Evolutionary conservation across 2,329 filamentous ascomycete species (phyloP).

Genomic region (Dactylellina parvicollis): DNA sequence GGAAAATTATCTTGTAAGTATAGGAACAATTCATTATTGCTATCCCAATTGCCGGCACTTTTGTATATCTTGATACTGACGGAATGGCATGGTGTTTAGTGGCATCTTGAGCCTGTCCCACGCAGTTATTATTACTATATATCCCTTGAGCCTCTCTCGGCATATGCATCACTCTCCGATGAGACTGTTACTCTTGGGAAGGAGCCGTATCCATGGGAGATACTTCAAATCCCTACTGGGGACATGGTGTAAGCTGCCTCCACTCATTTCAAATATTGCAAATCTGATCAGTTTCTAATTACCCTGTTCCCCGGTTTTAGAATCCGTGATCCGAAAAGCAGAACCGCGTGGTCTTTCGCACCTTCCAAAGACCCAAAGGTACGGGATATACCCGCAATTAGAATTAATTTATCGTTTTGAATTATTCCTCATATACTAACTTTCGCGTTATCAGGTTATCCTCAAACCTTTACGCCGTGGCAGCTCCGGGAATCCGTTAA

Average conservation of each 20-base stretch:
- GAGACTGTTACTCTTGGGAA: conserved; percentile 5
- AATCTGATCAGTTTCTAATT: too few relatives aligned
- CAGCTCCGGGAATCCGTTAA: neutral
- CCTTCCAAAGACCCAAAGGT: conserved; percentile 9
- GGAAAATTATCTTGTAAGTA: conserved; percentile 9
- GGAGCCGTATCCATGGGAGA: conserved; percentile 17
- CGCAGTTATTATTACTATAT: conserved; percentile 1
- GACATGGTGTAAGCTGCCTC: conserved; percentile 11
- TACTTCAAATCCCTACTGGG: conserved; percentile 8
- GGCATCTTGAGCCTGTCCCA: conserved; percentile 7
- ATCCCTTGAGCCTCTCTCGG: neutral
- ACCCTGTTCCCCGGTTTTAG: neutral
- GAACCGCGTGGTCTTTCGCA: neutral
- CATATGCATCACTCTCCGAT: neutral
- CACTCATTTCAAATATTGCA: neutral
- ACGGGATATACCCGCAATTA: neutral
- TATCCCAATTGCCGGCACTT: neutral
- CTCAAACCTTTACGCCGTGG: conserved; percentile 1
- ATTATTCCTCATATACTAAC: neutral
- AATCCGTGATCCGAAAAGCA: conserved; percentile 8
- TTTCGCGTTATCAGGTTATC: neutral
- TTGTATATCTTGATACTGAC: too few relatives aligned
- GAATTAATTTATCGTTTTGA: neutral
- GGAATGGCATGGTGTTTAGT: neutral
- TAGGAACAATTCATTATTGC: neutral